Percentiles rank a stretch among this genome's conserved stretches.
Evolutionary conservation across 2,329 filamentous ascomycete genomes (phyloP).

Genomic region (Ciborinia camelliae): DNA sequence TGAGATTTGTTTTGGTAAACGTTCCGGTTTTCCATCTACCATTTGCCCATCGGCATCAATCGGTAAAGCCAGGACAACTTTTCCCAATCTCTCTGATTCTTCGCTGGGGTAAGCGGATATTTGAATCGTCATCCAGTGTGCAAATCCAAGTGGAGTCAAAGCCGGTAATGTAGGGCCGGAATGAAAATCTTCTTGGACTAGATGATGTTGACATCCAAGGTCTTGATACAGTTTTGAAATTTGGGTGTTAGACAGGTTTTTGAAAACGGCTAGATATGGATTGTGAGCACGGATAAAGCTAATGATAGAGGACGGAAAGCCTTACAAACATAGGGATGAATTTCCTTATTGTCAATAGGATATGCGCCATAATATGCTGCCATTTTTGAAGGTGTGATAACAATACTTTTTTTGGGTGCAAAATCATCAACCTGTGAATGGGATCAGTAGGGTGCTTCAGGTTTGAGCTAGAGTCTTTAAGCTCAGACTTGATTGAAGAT

Average conservation of each 20-base stretch:
- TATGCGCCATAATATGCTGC: constrained; percentile 68
- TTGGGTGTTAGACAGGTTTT: constrained; percentile 41
- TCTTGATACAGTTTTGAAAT: constrained; percentile 58
- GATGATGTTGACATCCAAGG: constrained; percentile 57
- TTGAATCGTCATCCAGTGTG: constrained; percentile 67
- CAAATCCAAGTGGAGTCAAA: constrained; percentile 65
- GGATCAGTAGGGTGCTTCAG: constrained; percentile 20
- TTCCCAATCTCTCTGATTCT: constrained; percentile 67
- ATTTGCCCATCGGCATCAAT: constrained; percentile 56
- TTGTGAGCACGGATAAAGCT: constrained; percentile 19
- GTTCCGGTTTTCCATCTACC: constrained; percentile 61
- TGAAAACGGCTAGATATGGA: constrained; percentile 29
- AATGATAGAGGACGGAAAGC: constrained; percentile 18
- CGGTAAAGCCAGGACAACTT: constrained; percentile 66
- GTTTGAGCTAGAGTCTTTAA: background rate
- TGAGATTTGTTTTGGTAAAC: constrained; percentile 76
- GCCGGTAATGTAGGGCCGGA: constrained; percentile 58
- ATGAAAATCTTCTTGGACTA: constrained; percentile 54
- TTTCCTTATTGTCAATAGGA: constrained; percentile 56
- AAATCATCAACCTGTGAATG: constrained; percentile 62
- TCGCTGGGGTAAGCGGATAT: constrained; percentile 73
- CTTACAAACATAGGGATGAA: constrained; percentile 65
- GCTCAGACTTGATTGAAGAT: background rate
- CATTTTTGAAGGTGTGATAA: constrained; percentile 75
- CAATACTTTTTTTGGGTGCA: constrained; percentile 62